phyloP scores from a whole-genome alignment of 2,329 filamentous ascomycete genomes.

The Lithohypha guttulata region DNA sequence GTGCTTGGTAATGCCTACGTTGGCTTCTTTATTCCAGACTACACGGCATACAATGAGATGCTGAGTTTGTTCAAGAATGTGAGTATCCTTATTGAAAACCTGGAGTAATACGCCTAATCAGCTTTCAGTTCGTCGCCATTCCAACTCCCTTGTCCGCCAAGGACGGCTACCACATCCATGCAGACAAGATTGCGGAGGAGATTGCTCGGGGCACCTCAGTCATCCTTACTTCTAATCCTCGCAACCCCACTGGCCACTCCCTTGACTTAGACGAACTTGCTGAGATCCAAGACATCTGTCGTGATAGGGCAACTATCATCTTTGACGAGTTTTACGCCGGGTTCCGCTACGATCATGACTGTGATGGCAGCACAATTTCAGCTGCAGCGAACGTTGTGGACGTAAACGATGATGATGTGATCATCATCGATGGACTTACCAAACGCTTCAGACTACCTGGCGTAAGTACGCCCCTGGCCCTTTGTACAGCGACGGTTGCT shows the following conservation, averaged over 20 bases:
- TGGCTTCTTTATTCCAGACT: constrained; percentile 89
- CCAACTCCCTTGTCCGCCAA: constrained; percentile 73
- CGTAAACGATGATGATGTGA: constrained; percentile 79
- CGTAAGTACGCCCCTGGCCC: too few relatives aligned
- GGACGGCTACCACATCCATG: constrained; percentile 87
- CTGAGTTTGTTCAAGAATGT: constrained; percentile 80
- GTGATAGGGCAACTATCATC: constrained; percentile 80
- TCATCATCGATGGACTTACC: constrained; percentile 90
- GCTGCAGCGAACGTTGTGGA: constrained; percentile 79
- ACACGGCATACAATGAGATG: constrained; percentile 98
- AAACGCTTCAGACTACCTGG: constrained; percentile 94
- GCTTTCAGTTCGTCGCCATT: constrained; percentile 63
- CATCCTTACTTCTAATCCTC: constrained; percentile 87
- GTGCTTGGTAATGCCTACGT: constrained; percentile 87
- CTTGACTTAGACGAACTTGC: constrained; percentile 74
- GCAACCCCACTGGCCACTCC: constrained; percentile 86
- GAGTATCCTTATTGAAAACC: neutral
- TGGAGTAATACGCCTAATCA: constrained; percentile 14
- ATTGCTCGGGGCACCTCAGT: constrained; percentile 78
- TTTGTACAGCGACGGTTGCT: too few relatives aligned
- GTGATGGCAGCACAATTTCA: constrained; percentile 80
- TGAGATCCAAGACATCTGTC: constrained; percentile 86
- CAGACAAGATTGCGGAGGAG: constrained; percentile 84
- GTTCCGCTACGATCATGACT: constrained; percentile 90
- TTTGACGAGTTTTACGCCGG: constrained; percentile 95